Base-by-base conservation (phyloP, 2,329 filamentous ascomycete species). In the Ceratocystis lukuohia region DNA sequence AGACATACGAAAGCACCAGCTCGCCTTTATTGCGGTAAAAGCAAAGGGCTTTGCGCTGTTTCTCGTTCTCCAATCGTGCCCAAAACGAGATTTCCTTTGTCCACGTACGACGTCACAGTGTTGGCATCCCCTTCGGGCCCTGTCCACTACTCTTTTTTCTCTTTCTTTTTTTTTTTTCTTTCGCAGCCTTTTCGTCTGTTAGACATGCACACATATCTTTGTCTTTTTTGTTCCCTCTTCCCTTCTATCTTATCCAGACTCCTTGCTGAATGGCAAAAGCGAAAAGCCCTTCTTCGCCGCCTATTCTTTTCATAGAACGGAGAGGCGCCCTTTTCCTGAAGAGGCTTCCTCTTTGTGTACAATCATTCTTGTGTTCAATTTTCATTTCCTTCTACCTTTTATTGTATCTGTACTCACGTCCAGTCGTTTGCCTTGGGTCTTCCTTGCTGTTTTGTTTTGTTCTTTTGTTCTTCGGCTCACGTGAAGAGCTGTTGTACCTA, bases 11-110 rank as follows among this genome's bases (percentile, higher is more conserved):
- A 53, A 5, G 25, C 20, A 28, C 48, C 48, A 53, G 48, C 22
- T 28, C 4, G n/a, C 78, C 84, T 46, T 80, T 76, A 70, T 33
- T 57, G 17, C 53, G 53, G 15, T 30, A 25, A 25, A 22, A 64
- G 50, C 46, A 57, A 37, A 30, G 48, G 20, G 6, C 44, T 7
- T 48, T 30, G 28, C 7, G 20, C 20, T 25, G 48, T 28, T 25
- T 25, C 20, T n/a, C 17, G 46, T 48, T 6, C 30, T 41, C 12
- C 1, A 10, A 12, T 41, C 37, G 10, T 41, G 10, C 37, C 37
- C 15, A 41, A 41, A 41, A 41, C 37, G 37, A 12, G 37, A 10
- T 41, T 41, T 41, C 37, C 12, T 41, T 41, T 41, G 37, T 41
- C 37, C 12, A 10, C 1, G 10, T 12, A 10, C 37, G 37, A 41